These are phyloP conservation scores for Candida anutae DNA, from an alignment of 1,139 yeast genomes.

Conservation along the genomic window DNA sequence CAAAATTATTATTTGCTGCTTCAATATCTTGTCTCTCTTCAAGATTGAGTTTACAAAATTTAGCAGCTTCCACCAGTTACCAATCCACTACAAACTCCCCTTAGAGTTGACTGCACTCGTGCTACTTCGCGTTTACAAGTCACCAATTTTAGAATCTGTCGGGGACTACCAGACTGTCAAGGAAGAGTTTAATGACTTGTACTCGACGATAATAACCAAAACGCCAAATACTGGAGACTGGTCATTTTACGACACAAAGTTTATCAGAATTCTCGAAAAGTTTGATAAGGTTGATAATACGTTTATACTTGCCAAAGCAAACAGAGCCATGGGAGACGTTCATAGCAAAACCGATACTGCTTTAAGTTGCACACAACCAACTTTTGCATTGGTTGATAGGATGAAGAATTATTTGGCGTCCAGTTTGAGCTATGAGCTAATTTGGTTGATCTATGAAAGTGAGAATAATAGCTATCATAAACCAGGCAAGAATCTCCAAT, in stretches of 20 bases:
- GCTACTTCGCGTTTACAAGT: conserved; percentile 27
- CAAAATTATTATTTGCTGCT: conserved; percentile 26
- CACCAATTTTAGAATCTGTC: conserved; percentile 26
- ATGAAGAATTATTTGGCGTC: conserved; percentile 34
- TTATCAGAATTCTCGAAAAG: conserved; percentile 22
- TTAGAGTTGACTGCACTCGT: conserved; percentile 27
- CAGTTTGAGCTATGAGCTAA: conserved; percentile 33
- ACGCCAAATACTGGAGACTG: conserved; percentile 13
- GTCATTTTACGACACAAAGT: conserved; percentile 19
- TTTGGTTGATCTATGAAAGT: conserved; percentile 31
- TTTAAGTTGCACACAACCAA: conserved; percentile 5
- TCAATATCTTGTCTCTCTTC: conserved; percentile 18
- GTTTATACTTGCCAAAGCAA: conserved; percentile 5
- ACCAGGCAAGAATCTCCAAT: conserved; percentile 10
- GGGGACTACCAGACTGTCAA: conserved; percentile 27
- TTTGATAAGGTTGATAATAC: conserved; percentile 16
- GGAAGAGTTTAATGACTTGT: conserved; percentile 20
- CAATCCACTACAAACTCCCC: conserved; percentile 35
- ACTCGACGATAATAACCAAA: conserved; percentile 12
- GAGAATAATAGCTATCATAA: conserved; percentile 8
- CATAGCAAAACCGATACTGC: too few species aligned
- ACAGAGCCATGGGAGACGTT: conserved; percentile 1
- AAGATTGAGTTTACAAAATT: conserved; percentile 15
- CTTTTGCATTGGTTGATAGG: conserved; percentile 25
- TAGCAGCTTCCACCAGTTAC: conserved; percentile 25